Evolutionary conservation across 1,284 basidiomycete genomes (phyloP).

Genomic region (Lignosus rhinocerotis): DNA sequence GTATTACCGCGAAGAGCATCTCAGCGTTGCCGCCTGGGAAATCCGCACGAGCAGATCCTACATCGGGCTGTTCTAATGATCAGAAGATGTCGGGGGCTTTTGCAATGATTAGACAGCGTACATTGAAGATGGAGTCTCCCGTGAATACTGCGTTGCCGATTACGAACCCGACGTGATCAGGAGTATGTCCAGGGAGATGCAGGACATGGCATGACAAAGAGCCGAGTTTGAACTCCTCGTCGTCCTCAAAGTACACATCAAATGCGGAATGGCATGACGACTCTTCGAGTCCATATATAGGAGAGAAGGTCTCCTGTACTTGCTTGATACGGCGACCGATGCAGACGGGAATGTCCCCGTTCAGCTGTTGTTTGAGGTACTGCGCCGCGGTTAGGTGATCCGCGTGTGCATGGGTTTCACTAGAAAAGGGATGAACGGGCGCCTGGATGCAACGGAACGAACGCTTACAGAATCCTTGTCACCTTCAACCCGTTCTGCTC

Average conservation of each 20-base stretch:
- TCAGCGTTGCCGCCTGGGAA: constrained; percentile 43
- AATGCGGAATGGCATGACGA: constrained; percentile 33
- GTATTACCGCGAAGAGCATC: constrained; percentile 36
- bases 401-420: constrained; percentile 45
- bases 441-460: not conserved
- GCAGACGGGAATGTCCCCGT: constrained; percentile 34
- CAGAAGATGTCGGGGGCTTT: not conserved
- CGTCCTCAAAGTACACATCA: constrained; percentile 39
- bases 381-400: constrained; percentile 44
- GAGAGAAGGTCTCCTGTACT: constrained; percentile 40
- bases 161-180: constrained; percentile 41
- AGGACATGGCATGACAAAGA: constrained; percentile 35
- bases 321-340: constrained; percentile 40
- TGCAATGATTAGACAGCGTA: constrained; percentile 20
- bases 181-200: constrained; percentile 41
- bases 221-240: constrained; percentile 39
- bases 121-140: constrained; percentile 45
- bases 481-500: constrained; percentile 34
- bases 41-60: constrained; percentile 42
- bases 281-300: constrained; percentile 36
- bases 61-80: constrained; percentile 34
- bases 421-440: constrained; percentile 12
- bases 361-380: constrained; percentile 37
- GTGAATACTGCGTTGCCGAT: constrained; percentile 42
- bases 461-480: constrained; percentile 36